Evolutionary conservation across 768 basidiomycete species (phyloP), one percentile per base, ranked within the genome.

Genomic region (Naematelia aurantialba): DNA sequence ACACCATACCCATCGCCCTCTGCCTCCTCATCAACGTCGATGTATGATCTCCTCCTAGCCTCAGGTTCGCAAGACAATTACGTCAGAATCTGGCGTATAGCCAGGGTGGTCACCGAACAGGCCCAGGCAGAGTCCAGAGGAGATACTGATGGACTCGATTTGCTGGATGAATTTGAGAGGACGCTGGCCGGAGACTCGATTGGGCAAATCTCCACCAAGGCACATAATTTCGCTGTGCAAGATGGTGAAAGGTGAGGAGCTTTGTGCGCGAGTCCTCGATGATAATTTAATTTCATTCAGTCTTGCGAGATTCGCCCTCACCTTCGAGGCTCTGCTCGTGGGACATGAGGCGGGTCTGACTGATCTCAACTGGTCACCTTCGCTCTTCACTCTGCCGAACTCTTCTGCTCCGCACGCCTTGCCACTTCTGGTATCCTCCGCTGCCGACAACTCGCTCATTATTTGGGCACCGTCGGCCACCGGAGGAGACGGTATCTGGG

Each of bases 311-410:
- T 94, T 85, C 70, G 85, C 87, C 5, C 83, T 96, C 34, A 89
- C 88, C 0, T 91, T 97, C 56, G 96, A 98, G 69, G 92, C 96
- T 1, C 83, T 99, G 10, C 82, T 99, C 19, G 80, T 98, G 22
- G 94, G 96, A n/a, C 96, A 99, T 69, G 96, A 99, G 79, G 88
- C 87, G 4, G 89, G 89, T 25, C 80, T 99, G 25, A 96, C 94
- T 0, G 88, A 87, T 29, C 75, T 98, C n/a, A 80, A 85, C 30
- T 99, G 93, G 91, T 81, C 86, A 11, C 84, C 87, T 0, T 27
- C 59, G 1, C 29, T 26, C 48, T 30, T 30, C 10, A 31, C 52
- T 52, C 25, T 5, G 8, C 25, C 25, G 19, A 26, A 47, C 46
- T 47, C 62, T 4, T 69, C 78, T 12, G 30, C 45, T 2, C 22